A percentile compares a stretch with the other conserved stretches of the same genome.
phyloP scores from a whole-genome alignment of 129 eudicot genomes.

The Helichrysum umbraculigerum region DNA sequence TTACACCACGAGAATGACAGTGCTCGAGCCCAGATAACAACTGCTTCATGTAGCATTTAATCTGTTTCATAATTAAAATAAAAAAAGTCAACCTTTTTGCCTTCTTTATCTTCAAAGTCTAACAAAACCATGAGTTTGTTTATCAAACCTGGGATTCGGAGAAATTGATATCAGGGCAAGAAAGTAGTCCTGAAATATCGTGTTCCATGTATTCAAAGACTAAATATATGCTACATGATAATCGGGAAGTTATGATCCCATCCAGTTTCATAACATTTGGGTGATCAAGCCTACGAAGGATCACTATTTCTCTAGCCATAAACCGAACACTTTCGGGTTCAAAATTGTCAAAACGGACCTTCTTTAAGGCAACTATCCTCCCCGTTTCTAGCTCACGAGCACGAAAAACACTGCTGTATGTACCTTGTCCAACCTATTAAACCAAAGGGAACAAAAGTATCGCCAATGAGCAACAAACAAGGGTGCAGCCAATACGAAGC shows the following conservation, averaged over 20 bases:
- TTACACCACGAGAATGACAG: slow-evolving; percentile 92
- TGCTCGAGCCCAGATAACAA: slow-evolving; percentile 87
- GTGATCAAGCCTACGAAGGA: slow-evolving; percentile 92
- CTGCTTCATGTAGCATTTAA: slow-evolving; percentile 90
- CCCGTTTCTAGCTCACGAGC: slow-evolving; percentile 84
- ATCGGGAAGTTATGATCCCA: slow-evolving; percentile 75
- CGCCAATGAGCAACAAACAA: slow-evolving; percentile 4
- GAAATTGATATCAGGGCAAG: slow-evolving; percentile 77
- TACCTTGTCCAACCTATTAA: slow-evolving; percentile 85
- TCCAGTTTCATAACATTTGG: slow-evolving; percentile 89
- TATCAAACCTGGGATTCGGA: slow-evolving; percentile 79
- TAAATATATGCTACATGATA: slow-evolving; percentile 88
- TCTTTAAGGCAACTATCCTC: slow-evolving; percentile 83
- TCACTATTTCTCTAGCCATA: slow-evolving; percentile 90
- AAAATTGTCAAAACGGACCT: slow-evolving; percentile 90
- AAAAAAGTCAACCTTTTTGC: slow-evolving; percentile 14
- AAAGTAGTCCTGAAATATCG: slow-evolving; percentile 80
- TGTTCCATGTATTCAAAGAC: slow-evolving; percentile 98
- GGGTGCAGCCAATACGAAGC: neutral
- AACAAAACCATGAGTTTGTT: neutral
- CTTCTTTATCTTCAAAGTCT: neutral
- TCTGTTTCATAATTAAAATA: slow-evolving; percentile 42
- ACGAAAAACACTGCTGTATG: slow-evolving; percentile 90
- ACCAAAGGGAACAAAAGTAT: slow-evolving; percentile 15
- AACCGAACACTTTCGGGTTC: slow-evolving; percentile 99